Evolutionary conservation across 176 grass and related monocot genomes (phyloP).

Genomic region (Eleusine indica): DNA sequence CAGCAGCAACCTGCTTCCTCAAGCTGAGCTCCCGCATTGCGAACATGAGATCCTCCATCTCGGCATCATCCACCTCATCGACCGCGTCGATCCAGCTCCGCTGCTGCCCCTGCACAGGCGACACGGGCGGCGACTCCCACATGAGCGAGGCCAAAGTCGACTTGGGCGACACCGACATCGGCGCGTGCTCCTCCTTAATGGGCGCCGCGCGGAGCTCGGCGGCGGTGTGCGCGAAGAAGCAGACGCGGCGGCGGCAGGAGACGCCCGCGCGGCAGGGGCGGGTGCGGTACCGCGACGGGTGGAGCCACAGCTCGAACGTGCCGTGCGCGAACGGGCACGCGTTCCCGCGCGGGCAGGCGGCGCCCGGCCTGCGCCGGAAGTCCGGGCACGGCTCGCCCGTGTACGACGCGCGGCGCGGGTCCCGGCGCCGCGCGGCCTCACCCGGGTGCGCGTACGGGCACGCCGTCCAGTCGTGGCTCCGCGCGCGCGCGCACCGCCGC

Average conservation of each 20-base stretch:
- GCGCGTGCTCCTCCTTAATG: slow-evolving; percentile 53
- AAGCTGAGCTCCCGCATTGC: slow-evolving; percentile 70
- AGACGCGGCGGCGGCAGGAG: slow-evolving; percentile 78
- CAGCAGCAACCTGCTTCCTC: slow-evolving; percentile 42
- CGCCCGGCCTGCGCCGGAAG: slow-evolving; percentile 55
- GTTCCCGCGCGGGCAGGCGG: slow-evolving; percentile 61
- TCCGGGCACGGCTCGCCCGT: slow-evolving; percentile 80
- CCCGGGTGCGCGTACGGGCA: slow-evolving; percentile 95
- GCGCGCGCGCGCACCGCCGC: slow-evolving; percentile 74
- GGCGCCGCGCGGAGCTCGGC: slow-evolving; percentile 61
- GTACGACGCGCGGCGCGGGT: slow-evolving; percentile 76
- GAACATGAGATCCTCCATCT: slow-evolving; percentile 64
- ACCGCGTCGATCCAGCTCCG: slow-evolving; percentile 15
- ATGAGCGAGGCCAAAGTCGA: slow-evolving; percentile 51
- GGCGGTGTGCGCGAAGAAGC: slow-evolving; percentile 91
- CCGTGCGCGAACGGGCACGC: slow-evolving; percentile 88
- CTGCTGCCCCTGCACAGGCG: slow-evolving; percentile 43
- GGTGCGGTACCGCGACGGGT: slow-evolving; percentile 85
- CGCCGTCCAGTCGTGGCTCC: slow-evolving; percentile 95
- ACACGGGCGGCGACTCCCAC: slow-evolving; percentile 80
- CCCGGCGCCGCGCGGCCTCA: slow-evolving; percentile 79
- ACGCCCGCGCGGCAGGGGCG: slow-evolving; percentile 77
- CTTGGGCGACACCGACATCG: slow-evolving; percentile 63
- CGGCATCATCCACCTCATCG: slow-evolving; percentile 23
- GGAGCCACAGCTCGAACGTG: slow-evolving; percentile 97